Evolutionary conservation across 2,329 filamentous ascomycete genomes (phyloP), one percentile per base, ranked within the genome.

Genomic region (Ophidiomyces ophidiicola): DNA sequence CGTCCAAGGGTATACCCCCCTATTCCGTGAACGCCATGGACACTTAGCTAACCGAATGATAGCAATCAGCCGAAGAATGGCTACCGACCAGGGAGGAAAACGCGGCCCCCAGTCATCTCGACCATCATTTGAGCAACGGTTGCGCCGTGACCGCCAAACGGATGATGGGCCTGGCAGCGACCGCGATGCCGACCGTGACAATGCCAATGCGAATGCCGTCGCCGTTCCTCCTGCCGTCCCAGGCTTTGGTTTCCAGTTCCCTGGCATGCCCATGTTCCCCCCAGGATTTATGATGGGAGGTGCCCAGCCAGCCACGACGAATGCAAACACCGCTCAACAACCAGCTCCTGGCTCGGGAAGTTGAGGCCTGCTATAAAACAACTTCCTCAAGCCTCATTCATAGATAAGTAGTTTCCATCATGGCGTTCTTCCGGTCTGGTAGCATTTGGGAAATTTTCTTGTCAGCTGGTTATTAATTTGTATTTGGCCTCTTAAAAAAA

Each of bases 1-100:
- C 87, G 12, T 94, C 86, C 30, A 98, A 98, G 68, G 85, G 69
- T 69, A 58, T 33, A 56, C 39, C 8, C n/a, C n/a, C 21, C 21
- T 36, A 8, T 6, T 33, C 39, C 20, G 19, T 33, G 6, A 29
- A 30, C 11, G 33, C n/a, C 18, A 36, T 3, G 5, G 19, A 29
- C 17, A 20, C 8, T n/a, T 10, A 34, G 23, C 48, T 55, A 45
- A 52, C 42, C 32, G 34, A 4, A 14, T 28, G 32, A 51, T 42
- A 67, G 67, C 67, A 23, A 70, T 70, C 52, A 68, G 65, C 48
- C 59, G 67, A 50, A 65, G 67, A 24, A 69, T 70, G 52, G 64
- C 64, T 20, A 70, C 67, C 26, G 67, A 70, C 46, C 61, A 63
- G 38, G 65, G 66, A 35, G 67, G 67, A 42, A 63, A 64, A 45